Evolutionary conservation across 306 rosid species (phyloP).

Genomic region (Medicago ruthenica): DNA sequence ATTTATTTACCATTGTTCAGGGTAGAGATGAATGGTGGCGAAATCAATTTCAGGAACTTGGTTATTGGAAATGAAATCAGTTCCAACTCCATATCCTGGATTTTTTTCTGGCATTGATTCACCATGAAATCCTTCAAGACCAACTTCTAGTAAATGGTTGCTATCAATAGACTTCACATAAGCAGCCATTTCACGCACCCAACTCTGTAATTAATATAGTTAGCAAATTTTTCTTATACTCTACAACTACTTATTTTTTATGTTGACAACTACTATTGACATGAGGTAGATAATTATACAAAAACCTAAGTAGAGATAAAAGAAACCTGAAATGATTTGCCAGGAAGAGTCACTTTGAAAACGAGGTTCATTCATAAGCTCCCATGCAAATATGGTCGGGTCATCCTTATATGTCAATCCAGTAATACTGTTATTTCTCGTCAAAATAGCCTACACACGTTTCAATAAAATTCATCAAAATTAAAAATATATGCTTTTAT

Average conservation of each 20-base stretch:
- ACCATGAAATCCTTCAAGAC: slow-evolving; percentile 57
- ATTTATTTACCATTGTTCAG: slow-evolving; percentile 50
- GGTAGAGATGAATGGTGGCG: slow-evolving; percentile 51
- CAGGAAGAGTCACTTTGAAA: slow-evolving; percentile 37
- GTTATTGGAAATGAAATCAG: slow-evolving; percentile 57
- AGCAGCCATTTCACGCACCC: slow-evolving; percentile 54
- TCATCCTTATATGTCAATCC: slow-evolving; percentile 36
- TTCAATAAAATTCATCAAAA: background rate
- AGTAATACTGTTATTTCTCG: slow-evolving; percentile 19
- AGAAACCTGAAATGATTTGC: slow-evolving; percentile 50
- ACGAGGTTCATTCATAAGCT: slow-evolving; percentile 58
- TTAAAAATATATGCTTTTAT: background rate
- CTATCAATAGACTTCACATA: slow-evolving; percentile 53
- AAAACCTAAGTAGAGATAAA: background rate
- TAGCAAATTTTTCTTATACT: background rate
- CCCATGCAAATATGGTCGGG: slow-evolving; percentile 44
- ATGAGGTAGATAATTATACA: background rate
- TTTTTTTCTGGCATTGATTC: slow-evolving; percentile 43
- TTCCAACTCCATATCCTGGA: slow-evolving; percentile 48
- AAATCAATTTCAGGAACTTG: slow-evolving; percentile 48
- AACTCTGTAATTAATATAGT: slow-evolving; percentile 32
- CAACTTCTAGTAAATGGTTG: slow-evolving; percentile 49
- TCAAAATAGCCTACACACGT: slow-evolving; percentile 20
- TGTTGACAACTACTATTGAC: too few relatives aligned
- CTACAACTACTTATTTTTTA: background rate